Conservation (phyloP, 345 rosid genomes). For the Conringia planisiliqua region DNA sequence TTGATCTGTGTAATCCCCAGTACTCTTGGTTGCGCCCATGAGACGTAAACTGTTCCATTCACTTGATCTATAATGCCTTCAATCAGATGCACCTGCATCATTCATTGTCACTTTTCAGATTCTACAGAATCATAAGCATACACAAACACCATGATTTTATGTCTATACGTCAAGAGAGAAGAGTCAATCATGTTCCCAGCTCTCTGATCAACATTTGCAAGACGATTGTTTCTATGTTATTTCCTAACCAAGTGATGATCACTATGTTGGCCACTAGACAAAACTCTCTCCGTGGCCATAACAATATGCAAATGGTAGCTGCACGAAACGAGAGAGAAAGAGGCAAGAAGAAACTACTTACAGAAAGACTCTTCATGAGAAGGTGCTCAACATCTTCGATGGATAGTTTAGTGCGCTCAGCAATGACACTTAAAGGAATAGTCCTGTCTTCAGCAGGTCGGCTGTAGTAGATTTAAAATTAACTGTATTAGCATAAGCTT, state of each 20-base stretch:
- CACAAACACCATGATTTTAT: not conserved
- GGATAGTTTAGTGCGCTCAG: conserved; percentile 86
- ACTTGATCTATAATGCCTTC: conserved; percentile 99
- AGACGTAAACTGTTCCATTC: conserved; percentile 79
- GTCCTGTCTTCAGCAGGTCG: conserved; percentile 98
- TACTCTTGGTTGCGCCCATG: conserved; percentile 99
- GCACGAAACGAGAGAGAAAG: not conserved
- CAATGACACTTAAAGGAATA: conserved; percentile 78
- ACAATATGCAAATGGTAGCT: not conserved
- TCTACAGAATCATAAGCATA: not conserved
- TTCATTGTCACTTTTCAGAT: conserved; percentile 4
- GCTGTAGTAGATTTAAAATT: conserved; percentile 39
- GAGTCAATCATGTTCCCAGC: not conserved
- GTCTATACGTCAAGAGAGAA: not conserved
- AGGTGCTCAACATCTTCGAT: conserved; percentile 93
- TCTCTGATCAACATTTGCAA: not conserved
- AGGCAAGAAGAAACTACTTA: conserved; percentile 43
- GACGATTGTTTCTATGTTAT: not conserved
- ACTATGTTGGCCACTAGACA: not conserved
- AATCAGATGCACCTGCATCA: conserved; percentile 86
- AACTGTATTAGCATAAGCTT: not conserved
- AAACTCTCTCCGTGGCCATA: not conserved
- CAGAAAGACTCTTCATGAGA: conserved; percentile 96
- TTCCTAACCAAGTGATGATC: too few relatives aligned
- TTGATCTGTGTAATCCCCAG: conserved; percentile 89